Base-by-base conservation (phyloP, 2,329 filamentous ascomycete species). In the Penicillium griseofulvum region DNA sequence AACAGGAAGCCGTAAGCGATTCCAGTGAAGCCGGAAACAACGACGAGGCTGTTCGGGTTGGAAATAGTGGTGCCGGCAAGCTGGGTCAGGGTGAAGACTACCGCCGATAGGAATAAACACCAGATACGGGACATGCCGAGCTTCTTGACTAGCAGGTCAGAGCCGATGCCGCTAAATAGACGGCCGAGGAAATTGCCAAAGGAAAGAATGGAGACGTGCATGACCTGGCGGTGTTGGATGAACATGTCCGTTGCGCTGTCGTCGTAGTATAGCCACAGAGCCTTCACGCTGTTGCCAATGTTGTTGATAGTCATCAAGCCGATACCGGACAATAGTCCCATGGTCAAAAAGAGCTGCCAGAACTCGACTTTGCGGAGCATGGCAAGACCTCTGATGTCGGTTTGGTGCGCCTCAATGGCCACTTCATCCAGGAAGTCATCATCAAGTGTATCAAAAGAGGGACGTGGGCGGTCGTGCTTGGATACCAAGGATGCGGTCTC, bases 271-370 rank as follows among this genome's bases (percentile, higher is more conserved):
- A 85, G 87, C 94, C 94, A 97, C 1, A 99, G 81, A 3, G 91
- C 91, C 69, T 90, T 89, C 55, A 81, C 87, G 65, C 92, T 86
- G 69, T 96, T 95, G 41, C 94, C 94, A 68, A 97, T 96, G 66
- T 99, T 99, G 77, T 99, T 99, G 76, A 99, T 99, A 0, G 93
- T 97, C 94, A 99, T 99, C 62, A 99, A 78, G 11, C 94, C 94
- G 65, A 97, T 89, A 49, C 94, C 94, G 5, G 91, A 91, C 59
- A 97, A 79, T n/a, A 97, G 83, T 37, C 87, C 91, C 83, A 99
- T 90, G 63, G 96, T 86, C 54, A 83, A 74, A 73, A 95, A 97
- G 28, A 96, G 77, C 68, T 95, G 89, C 91, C 92, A 97, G 74
- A 97, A 99, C 62, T 95, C 88, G 45, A 86, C 67, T 57, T 83